Conservation (phyloP, 1,284 basidiomycete species). For the Ustilago curta region DNA sequence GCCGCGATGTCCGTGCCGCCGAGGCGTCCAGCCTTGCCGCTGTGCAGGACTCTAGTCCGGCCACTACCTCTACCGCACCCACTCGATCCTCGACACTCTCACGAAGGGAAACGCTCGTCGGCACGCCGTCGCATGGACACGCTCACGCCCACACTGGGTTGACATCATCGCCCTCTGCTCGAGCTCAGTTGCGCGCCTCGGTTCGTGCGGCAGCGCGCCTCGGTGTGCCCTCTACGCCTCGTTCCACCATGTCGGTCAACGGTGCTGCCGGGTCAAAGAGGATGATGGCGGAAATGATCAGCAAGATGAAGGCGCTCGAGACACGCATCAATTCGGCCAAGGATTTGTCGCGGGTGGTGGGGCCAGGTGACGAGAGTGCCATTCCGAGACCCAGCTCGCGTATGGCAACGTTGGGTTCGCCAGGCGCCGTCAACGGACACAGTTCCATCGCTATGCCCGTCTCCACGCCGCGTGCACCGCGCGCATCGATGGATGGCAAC, state of each 20-base stretch:
- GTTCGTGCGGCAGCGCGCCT: constrained; percentile 31
- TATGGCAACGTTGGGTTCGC: constrained; percentile 43
- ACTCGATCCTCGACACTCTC: constrained; percentile 24
- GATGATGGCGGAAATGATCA: constrained; percentile 61
- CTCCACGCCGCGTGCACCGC: constrained; percentile 42
- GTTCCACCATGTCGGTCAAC: constrained; percentile 7
- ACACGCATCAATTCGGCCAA: constrained; percentile 57
- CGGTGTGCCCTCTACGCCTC: constrained; percentile 21
- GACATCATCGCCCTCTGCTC: constrained; percentile 36
- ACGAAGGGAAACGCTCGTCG: constrained; percentile 22
- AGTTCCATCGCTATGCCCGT: constrained; percentile 27
- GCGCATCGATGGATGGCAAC: constrained; percentile 41
- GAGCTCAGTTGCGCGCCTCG: constrained; percentile 40
- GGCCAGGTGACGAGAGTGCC: constrained; percentile 50
- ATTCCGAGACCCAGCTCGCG: constrained; percentile 64
- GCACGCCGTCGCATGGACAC: constrained; percentile 24
- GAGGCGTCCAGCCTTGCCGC: constrained; percentile 29
- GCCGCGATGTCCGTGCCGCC: constrained; percentile 43
- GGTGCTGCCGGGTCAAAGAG: constrained; percentile 26
- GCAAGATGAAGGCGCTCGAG: constrained; percentile 64
- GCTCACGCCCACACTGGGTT: constrained; percentile 9
- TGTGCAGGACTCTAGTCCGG: constrained; percentile 46
- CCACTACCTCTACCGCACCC: constrained; percentile 6
- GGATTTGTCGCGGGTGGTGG: constrained; percentile 35
- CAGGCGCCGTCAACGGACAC: constrained; percentile 11